Base-by-base conservation (phyloP, 768 basidiomycete genomes). In the Rhizopogon sp. region DNA sequence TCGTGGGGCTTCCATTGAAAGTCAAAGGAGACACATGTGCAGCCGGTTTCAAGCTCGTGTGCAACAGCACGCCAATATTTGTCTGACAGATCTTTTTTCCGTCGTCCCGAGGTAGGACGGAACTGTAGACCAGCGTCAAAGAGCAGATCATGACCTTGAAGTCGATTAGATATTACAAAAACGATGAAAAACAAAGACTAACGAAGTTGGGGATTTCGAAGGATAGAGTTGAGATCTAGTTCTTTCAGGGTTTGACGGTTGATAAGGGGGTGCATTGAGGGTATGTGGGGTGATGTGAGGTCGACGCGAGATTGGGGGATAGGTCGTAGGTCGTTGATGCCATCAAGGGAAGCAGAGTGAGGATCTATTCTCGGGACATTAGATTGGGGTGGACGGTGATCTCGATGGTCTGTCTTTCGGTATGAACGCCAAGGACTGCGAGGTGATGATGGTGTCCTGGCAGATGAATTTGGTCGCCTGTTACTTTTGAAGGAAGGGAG, bases 141-240 rank as follows among this genome's bases (percentile, higher is more conserved):
- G 60, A 95, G 81, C 57, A 95, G 78, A 71, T 95, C 93, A 62
- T 96, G 93, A 35, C 90, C 90, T 92, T 63, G 28, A 43, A 52
- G 53, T 52, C 11, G 35, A 50, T 40, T 53, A 50, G 50, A 22
- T 6, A 37, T 33, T 7, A 17, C 11, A 0, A 6, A 9, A 43
- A 2, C 37, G 61, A 57, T 52, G 31, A 43, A 40, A 56, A 54
- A 46, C 28, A 54, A 54, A 20, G 40, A 87, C 86, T 74, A 72
- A 91, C 94, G 88, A 56, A 96, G 85, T 66, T 94, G 92, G 22
- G 92, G 90, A 69, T 93, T 93, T 46, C 89, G 83, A 54, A 96
- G 77, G 62, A 96, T 93, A 52, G 87, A 82, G 55, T 87, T 82
- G 17, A 96, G 75, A 67, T 97, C 93, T 50, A 97, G 76, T 65